Evolutionary conservation across 116 monocot genomes (phyloP), one percentile per base, ranked within the genome.

Genomic region (Papilionanthe hybrid): DNA sequence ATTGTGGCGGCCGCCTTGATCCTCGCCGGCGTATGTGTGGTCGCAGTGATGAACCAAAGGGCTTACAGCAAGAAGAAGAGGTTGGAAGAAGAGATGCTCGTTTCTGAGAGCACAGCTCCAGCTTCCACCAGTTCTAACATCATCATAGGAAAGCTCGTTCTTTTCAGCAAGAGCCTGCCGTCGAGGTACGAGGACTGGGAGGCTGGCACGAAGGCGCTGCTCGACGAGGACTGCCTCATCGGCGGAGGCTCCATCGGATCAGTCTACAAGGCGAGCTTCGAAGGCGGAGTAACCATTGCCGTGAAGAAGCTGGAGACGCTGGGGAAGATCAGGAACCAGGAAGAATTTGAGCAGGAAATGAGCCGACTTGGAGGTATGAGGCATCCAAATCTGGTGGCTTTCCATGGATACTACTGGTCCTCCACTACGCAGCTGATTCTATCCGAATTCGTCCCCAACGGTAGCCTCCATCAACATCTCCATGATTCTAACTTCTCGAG

Each of bases 351-450:
- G 81, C 91, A 93, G 69, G 95, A 90, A 85, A 91, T 95, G 79
- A 84, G 92, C 20, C 78, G 88, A 63, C 83, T 99, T 22, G 95
- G 95, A 5, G 82, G 79, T 12, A 83, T 99, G 17, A 78, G 67
- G 43, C 95, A 99, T 73, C 89, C 88, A 10, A 93, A 95, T 81
- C 86, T 99, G 13, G 90, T 92, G 20, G 79, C 81, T 5, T 85
- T 93, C 75, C 95, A 99, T 25, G 99, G 99, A 9, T 99, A 95
- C 85, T 99, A 99, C 78, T 99, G 93, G 93, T 95, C 95, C 29
- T 78, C 87, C 29, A 84, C 85, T 37, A 93, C 85, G 89, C 95
- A 95, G 77, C 83, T 99, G 49, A 81, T 99, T 58, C 81, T 99
- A 18, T 90, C 91, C 15, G 95, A 99, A 78, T 95, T 93, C 77